Base-by-base conservation (phyloP, 2,329 filamentous ascomycete species). In the Trichophyton schoenleinii region DNA sequence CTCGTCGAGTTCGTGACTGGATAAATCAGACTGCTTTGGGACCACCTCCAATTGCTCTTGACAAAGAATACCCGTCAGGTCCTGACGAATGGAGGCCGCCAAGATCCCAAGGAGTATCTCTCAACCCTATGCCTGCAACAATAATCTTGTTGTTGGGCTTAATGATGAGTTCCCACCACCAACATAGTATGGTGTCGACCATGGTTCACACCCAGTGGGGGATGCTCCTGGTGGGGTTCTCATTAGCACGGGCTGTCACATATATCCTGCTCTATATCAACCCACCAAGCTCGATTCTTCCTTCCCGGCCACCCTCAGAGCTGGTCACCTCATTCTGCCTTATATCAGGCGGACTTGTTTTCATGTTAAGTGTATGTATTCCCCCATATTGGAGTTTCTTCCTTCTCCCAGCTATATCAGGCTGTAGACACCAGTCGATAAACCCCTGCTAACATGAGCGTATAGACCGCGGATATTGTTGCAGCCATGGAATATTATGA, bases 181-280 rank as follows among this genome's bases (percentile, higher is more conserved):
- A 96, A 72, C 73, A 79, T 31, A 88, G 85, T 63, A 89, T 90
- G 86, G 81, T 91, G 55, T 92, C 90, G 8, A 89, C 85, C 66
- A 96, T 94, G 89, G 83, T 97, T 57, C 92, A 97, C 76, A 87
- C 87, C 70, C 91, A 96, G 74, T 97, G 92, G 92, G 92, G 92
- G 28, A 85, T 85, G 68, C 81, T 97, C 66, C 81, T 97, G 60
- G 81, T 89, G 55, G 90, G 87, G 28, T 91, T 90, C 60, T 87
- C 91, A 0, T 80, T 95, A 62, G 86, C 90, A 25, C 84, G 92
- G 55, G 85, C 80, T 1, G 76, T 89, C 61, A 95, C 91, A 5
- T 97, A 96, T 71, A 73, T 94, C 3, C 75, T 91, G 46, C 75
- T 89, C 62, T 97, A 87, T 73, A 77, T 96, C 60, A 85, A 85